Percentiles rank a stretch among this genome's conserved stretches.
These are phyloP conservation scores for Centella asiatica DNA, from an alignment of 129 eudicot genomes.

Conservation along the genomic window DNA sequence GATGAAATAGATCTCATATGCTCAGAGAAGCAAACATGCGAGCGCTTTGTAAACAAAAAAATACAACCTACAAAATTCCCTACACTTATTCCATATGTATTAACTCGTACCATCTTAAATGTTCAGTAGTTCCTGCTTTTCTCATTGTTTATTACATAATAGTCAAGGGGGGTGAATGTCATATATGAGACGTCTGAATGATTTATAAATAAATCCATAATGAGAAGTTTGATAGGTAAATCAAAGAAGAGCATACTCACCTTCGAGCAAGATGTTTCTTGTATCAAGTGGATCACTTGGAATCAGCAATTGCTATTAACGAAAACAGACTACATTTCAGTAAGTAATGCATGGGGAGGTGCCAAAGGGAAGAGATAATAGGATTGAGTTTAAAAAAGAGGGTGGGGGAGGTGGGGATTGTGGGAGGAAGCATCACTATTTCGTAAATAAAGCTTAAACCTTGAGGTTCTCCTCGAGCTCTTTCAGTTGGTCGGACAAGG, in stretches of 20 bases:
- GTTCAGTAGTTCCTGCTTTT: background rate
- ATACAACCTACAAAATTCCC: background rate
- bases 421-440: background rate
- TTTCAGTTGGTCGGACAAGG: conserved; percentile 44
- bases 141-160: background rate
- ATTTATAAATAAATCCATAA: background rate
- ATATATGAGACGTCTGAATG: background rate
- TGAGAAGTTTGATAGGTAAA: conserved; percentile 1
- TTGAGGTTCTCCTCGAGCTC: conserved; percentile 72
- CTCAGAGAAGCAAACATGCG: too few relatives aligned
- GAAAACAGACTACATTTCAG: conserved; percentile 13
- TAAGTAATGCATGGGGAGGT: conserved; percentile 8
- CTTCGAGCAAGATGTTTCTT: conserved; percentile 96
- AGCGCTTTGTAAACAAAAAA: too few relatives aligned
- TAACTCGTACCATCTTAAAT: background rate
- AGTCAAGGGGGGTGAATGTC: background rate
- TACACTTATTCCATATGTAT: background rate
- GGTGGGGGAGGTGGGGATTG: too few relatives aligned
- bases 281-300: conserved; percentile 96
- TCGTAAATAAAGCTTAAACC: conserved; percentile 33
- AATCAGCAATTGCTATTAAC: conserved; percentile 59
- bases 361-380: background rate
- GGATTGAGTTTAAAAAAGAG: too few relatives aligned
- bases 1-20: too few relatives aligned
- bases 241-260: conserved; percentile 25